Evolutionary conservation across 2,329 filamentous ascomycete genomes (phyloP).

Genomic region (Grosmannia penicillata): DNA sequence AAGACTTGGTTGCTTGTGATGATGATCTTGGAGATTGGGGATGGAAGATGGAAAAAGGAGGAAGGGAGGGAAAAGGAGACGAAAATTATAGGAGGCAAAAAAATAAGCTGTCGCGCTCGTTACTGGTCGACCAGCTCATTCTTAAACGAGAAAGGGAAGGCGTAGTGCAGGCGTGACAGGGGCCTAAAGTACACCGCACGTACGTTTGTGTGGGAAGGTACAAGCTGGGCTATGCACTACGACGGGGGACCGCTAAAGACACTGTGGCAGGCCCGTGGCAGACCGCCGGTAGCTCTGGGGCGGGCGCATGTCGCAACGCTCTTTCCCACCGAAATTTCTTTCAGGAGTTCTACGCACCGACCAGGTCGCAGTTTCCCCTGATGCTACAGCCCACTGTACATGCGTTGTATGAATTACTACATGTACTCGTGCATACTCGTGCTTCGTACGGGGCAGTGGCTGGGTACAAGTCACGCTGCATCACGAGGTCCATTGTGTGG

Average conservation of each 20-base stretch:
- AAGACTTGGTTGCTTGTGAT: slow-evolving; percentile 22
- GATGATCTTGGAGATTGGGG: slow-evolving; percentile 18
- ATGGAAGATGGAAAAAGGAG: slow-evolving; percentile 19
- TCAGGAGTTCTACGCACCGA: slow-evolving; percentile 1
- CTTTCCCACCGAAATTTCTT: neutral
- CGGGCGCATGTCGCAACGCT: neutral
- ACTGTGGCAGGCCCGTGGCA: too few species aligned
- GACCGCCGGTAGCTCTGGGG: too few species aligned
- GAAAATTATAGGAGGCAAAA: slow-evolving; percentile 17
- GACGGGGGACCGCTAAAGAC: too few species aligned
- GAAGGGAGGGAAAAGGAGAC: slow-evolving; percentile 15
- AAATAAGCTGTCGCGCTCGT: slow-evolving; percentile 3
- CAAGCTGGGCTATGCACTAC: too few species aligned
- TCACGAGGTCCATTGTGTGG: too few species aligned
- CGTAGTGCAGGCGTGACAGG: slow-evolving; percentile 7
- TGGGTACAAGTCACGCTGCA: too few species aligned
- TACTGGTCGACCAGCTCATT: slow-evolving; percentile 2
- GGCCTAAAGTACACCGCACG: neutral
- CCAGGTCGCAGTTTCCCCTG: slow-evolving; percentile 5
- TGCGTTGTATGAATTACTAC: neutral
- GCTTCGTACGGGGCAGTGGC: neutral
- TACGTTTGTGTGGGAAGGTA: slow-evolving; percentile 2
- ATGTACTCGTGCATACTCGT: neutral
- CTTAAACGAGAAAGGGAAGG: slow-evolving; percentile 17
- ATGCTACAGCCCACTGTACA: neutral